Evolutionary conservation across 208 protist genomes (phyloP), one percentile per base, ranked within the genome.

Genomic region (Strigomonas culicis): DNA sequence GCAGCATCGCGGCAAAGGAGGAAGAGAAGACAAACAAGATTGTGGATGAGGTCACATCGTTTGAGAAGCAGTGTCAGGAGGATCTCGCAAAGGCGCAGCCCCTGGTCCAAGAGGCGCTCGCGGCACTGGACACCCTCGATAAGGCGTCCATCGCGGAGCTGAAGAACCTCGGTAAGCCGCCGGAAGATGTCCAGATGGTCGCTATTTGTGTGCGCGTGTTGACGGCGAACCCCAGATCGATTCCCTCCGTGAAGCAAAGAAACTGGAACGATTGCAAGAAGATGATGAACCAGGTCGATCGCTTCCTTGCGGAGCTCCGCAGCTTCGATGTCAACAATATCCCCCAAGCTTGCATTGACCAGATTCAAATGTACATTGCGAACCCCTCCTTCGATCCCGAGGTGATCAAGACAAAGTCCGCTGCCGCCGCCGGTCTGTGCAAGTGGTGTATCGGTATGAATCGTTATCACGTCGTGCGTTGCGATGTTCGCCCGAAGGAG

Each of bases 101-200:
- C 19, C 76, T 97, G 15, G 92, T 99, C 19, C 79, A 95, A 65
- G 92, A 97, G 64, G 98, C 98, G 1, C 75, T 98, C 21, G 93
- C 86, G 0, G 98, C 98, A 3, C 88, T 99, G 31, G 88, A 99
- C 75, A 98, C 94, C 19, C 82, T 99, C n/a, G 96, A 99, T 75
- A 99, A 99, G 71, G 93, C 92, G 8, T 95, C 97, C 51, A 93
- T 99, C 34, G 87, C 92, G 13, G 98, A 99, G 84, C 82, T 99
- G 41, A 98, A 99, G 77, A 97, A 98, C 57, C 88, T 99, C 25
- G 89, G 88, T 46, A 98, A 97, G 69, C 98, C 98, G 39, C 95
- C 97, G 46, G 82, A 89, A 1, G 92, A 97, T 68, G 96, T 99
- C 39, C 88, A 94, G 58, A 96, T 97, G 82, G 97, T 99, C 11